Evolutionary conservation across 139 green algal genomes (phyloP).

Genomic region (Micractinium sp.): DNA sequence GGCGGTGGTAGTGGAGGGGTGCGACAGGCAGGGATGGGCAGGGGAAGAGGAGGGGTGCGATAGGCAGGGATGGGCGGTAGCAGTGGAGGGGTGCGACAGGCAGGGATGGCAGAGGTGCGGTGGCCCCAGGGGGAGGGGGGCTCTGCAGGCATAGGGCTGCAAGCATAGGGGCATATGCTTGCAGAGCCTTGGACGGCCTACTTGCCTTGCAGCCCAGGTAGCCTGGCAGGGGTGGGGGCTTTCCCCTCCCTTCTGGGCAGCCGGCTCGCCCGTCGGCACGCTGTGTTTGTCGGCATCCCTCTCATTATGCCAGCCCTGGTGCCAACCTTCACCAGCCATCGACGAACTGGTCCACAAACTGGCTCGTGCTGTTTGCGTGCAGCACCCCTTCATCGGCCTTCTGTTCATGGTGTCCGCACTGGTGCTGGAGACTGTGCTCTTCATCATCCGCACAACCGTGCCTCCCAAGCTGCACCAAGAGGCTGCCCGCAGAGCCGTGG

Average conservation of each 20-base stretch:
- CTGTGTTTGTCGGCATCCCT: too few species aligned
- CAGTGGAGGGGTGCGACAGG: neutral
- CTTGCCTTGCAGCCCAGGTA: too few species aligned
- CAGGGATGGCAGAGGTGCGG: neutral
- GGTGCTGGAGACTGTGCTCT: constrained; percentile 72
- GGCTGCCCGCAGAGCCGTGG: neutral
- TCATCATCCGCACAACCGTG: constrained; percentile 68
- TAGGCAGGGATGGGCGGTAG: neutral
- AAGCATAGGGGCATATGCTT: too few species aligned
- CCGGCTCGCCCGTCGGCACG: too few species aligned
- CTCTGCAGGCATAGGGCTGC: neutral
- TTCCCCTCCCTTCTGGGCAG: too few species aligned
- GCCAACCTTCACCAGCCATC: too few species aligned
- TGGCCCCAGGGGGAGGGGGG: too few species aligned
- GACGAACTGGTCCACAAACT: too few species aligned
- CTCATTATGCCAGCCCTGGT: neutral
- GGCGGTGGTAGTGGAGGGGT: too few species aligned
- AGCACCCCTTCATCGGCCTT: constrained; percentile 58
- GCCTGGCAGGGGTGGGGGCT: too few species aligned
- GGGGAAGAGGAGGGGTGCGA: neutral
- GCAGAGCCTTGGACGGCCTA: too few species aligned
- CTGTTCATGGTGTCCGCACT: constrained; percentile 60
- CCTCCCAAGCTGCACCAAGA: constrained; percentile 25
- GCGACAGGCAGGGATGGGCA: neutral
- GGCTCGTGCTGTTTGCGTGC: neutral